These are phyloP conservation scores for Amanita inopinata DNA, from an alignment of 768 basidiomycete genomes.

Conservation along the genomic window DNA sequence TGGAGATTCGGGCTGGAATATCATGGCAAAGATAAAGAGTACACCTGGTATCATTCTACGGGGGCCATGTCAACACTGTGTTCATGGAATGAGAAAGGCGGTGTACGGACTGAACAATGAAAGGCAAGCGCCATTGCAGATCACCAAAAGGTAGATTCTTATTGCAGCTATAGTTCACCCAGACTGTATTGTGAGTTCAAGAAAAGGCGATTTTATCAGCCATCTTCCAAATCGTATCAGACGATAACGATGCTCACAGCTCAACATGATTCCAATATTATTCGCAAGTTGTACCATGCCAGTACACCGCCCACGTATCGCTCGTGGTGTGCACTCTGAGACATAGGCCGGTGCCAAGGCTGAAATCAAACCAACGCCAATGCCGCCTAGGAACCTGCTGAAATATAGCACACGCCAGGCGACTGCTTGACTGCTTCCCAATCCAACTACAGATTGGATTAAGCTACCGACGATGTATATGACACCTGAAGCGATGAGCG, in stretches of 20 bases:
- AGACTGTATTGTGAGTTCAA: slow-evolving; percentile 24
- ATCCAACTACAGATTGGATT: slow-evolving; percentile 34
- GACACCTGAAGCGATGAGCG: slow-evolving; percentile 32
- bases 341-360: slow-evolving; percentile 42
- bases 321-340: slow-evolving; percentile 38
- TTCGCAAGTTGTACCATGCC: slow-evolving; percentile 31
- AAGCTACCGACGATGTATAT: slow-evolving; percentile 39
- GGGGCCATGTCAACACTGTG: not conserved
- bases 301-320: slow-evolving; percentile 41
- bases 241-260: slow-evolving; percentile 20
- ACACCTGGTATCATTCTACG: slow-evolving; percentile 37
- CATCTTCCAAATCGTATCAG: not conserved
- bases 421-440: slow-evolving; percentile 26
- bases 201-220: not conserved
- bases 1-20: slow-evolving; percentile 45
- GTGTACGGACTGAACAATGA: slow-evolving; percentile 36
- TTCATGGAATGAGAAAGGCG: not conserved
- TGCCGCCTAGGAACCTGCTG: slow-evolving; percentile 47
- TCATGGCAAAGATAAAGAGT: slow-evolving; percentile 35
- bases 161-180: slow-evolving; percentile 37
- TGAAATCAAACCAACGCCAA: slow-evolving; percentile 48
- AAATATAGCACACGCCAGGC: slow-evolving; percentile 32
- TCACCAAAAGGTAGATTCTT: slow-evolving; percentile 26
- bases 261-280: slow-evolving; percentile 26
- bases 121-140: slow-evolving; percentile 44